Evolutionary conservation across 225 moss, liverwort and hornwort genomes (phyloP), one percentile per base, ranked within the genome.

Genomic region (Physcomitrium patens): DNA sequence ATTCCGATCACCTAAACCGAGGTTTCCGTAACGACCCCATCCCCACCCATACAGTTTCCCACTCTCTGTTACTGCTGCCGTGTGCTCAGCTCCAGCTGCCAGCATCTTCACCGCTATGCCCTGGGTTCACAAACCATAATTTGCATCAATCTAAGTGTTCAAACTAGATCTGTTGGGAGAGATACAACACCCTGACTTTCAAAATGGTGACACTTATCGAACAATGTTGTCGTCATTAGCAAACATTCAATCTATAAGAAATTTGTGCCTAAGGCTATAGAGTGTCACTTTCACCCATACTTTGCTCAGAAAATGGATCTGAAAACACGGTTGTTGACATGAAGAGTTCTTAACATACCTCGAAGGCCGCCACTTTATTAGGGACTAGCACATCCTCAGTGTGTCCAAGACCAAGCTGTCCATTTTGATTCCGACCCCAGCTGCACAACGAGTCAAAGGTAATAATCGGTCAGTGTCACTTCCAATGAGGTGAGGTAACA

Each of bases 41-140:
- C 90, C 90, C 90, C 90, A 90, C 19, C 90, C 90, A 72, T 76
- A 90, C 53, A 90, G 59, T 61, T 87, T 90, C 67, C 90, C 90
- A 72, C 41, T 85, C 76, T 81, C 83, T 10, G 90, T 85, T 61
- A 90, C 90, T 9, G 90, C 90, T 17, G 90, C 87, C 14, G 90
- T 87, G 70, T 90, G 90, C 79, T 90, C 90, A 27, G 90, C 89
- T 1, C 89, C 89, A 71, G 89, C 87, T 28, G 89, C 87, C 80
- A 90, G 71, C 81, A 90, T 83, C 71, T 82, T 90, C 82, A 90
- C 90, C 46, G 81, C 71, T 75, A 85, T 79, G 54, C 87, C 85
- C 90, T 90, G 74, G 10, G 23, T 67, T 54, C 55, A 23, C 70
- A 57, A 41, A 57, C 8, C 2, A 69, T 65, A 8, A 9, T 13